Percentiles rank a stretch among this genome's conserved stretches.
Conservation (phyloP, 495 filamentous ascomycete genomes). For the Halenospora varia region DNA sequence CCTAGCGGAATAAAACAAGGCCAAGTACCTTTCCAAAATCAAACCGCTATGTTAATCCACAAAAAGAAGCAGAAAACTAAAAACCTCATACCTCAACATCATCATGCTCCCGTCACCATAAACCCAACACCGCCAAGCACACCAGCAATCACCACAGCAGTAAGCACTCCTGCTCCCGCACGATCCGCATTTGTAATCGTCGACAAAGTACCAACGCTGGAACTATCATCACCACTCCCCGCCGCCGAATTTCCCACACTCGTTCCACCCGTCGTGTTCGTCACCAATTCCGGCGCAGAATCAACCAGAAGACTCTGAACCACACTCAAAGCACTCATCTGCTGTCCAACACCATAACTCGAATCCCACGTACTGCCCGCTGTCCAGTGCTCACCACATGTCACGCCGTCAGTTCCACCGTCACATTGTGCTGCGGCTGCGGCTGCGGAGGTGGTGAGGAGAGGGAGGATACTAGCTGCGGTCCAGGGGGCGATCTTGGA, state of each 20-base stretch:
- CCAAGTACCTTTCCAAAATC: no score
- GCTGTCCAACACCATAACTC: conserved; percentile 56
- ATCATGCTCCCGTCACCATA: conserved; percentile 8
- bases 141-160: conserved; percentile 31
- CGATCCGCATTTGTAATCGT: conserved; percentile 41
- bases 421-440: conserved; percentile 66
- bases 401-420: conserved; percentile 48
- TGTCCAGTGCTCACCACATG: conserved; percentile 72
- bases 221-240: conserved; percentile 33
- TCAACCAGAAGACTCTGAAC: conserved; percentile 51
- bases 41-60: no score
- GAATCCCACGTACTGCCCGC: conserved; percentile 48
- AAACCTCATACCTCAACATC: background rate
- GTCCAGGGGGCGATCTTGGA: conserved; percentile 70
- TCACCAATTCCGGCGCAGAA: conserved; percentile 24
- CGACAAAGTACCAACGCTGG: conserved; percentile 13
- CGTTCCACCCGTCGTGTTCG: conserved; percentile 55
- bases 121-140: conserved; percentile 9
- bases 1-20: no score
- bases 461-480: conserved; percentile 52
- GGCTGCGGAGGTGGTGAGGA: conserved; percentile 58
- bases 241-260: conserved; percentile 66
- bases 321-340: conserved; percentile 65
- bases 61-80: background rate
- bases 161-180: conserved; percentile 58